Conservation (phyloP, 208 protist genomes). For the Kentomonas sorsogonicus region DNA sequence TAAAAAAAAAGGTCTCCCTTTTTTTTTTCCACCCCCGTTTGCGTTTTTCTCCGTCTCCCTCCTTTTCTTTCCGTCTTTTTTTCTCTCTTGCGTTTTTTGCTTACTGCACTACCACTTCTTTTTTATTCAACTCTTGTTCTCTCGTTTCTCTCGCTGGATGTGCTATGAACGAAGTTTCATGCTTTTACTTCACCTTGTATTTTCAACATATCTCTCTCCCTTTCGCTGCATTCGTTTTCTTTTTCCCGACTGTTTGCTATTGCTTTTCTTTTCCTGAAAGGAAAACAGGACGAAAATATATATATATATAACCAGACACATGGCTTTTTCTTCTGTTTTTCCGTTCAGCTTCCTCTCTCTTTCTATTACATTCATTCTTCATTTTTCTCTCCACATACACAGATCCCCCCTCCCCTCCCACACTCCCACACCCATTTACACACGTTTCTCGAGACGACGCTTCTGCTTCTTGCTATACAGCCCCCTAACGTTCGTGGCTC, state of each 20-base stretch:
- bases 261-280: no score
- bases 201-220: no score
- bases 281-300: background rate
- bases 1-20: background rate
- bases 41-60: background rate
- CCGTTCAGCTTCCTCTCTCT: constrained; percentile 7
- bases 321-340: constrained; percentile 9
- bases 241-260: no score
- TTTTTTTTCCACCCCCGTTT: background rate
- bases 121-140: background rate
- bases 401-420: no score
- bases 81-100: background rate
- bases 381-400: background rate
- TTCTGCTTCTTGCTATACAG: no score
- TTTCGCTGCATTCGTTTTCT: no score
- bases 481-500: no score
- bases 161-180: background rate
- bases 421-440: no score
- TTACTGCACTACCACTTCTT: background rate
- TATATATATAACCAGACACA: constrained; percentile 2
- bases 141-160: background rate
- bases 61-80: background rate
- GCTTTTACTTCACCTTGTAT: background rate
- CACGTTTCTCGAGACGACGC: no score
- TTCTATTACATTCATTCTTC: background rate